Conservation (phyloP, 345 rosid species). For the Eucalyptus cloeziana region DNA sequence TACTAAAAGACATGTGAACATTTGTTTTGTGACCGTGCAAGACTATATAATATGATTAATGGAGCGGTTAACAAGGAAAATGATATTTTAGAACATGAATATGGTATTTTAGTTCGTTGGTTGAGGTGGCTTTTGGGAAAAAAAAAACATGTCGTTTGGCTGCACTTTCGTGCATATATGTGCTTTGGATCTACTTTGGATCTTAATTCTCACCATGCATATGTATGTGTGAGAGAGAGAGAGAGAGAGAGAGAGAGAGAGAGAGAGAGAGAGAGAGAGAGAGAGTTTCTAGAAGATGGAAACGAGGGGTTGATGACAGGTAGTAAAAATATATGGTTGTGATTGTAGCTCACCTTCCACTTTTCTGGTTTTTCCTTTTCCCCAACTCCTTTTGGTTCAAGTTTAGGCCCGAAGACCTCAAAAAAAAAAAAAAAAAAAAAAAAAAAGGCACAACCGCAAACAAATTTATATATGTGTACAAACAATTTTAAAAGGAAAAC, state of each 20-base stretch:
- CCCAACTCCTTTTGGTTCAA: neutral
- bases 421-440: neutral
- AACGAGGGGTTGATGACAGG: neutral
- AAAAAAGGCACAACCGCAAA: neutral
- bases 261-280: neutral
- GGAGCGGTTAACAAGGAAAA: neutral
- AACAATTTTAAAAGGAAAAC: neutral
- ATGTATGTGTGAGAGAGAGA: neutral
- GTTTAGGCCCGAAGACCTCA: neutral
- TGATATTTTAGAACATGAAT: neutral
- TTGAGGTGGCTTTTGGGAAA: neutral
- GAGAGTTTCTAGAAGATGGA: neutral
- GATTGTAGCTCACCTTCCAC: constrained; percentile 24
- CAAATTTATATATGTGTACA: neutral
- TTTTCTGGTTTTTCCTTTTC: neutral
- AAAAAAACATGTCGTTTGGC: neutral
- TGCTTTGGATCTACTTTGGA: neutral
- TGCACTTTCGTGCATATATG: neutral
- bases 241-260: neutral
- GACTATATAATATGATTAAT: neutral
- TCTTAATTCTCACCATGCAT: neutral
- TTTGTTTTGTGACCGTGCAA: neutral
- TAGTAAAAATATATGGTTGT: neutral
- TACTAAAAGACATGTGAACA: neutral
- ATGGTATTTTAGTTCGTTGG: neutral